Conservation (phyloP, 345 rosid genomes). For the Noccaea bulbosa region DNA sequence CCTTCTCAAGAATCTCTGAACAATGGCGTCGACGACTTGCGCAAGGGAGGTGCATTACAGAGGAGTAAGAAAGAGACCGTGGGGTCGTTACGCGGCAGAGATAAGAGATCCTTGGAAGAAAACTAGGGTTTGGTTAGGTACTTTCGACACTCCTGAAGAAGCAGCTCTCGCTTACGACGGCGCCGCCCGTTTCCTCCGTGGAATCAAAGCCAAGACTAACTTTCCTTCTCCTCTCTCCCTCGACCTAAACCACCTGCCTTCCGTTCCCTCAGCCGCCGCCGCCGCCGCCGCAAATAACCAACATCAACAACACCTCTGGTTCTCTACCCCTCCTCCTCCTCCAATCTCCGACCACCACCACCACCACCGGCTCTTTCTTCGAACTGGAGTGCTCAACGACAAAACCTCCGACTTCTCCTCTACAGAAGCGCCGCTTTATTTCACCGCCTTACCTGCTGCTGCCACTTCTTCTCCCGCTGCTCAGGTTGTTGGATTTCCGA, state of each 20-base stretch:
- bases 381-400: conserved; percentile 62
- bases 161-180: conserved; percentile 97
- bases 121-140: conserved; percentile 92
- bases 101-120: conserved; percentile 98
- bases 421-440: conserved; percentile 28
- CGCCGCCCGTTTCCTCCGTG: conserved; percentile 92
- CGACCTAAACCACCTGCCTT: conserved; percentile 63
- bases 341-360: conserved; percentile 29
- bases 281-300: conserved; percentile 36
- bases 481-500: conserved; percentile 29
- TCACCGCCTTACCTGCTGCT: conserved; percentile 11
- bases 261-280: conserved; percentile 31
- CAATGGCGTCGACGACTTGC: conserved; percentile 61
- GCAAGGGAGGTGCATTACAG: conserved; percentile 78
- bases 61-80: conserved; percentile 94
- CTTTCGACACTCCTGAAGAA: conserved; percentile 95
- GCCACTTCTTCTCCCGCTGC: conserved; percentile 19
- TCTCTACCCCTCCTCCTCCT: conserved; percentile 40
- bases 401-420: conserved; percentile 34
- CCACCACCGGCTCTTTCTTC: conserved; percentile 60
- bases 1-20: neutral
- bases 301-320: conserved; percentile 45
- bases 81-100: conserved; percentile 98
- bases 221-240: conserved; percentile 76
- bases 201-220: conserved; percentile 88